phyloP scores from a whole-genome alignment of 2,329 filamentous ascomycete genomes.

The Stylonectria norvegica region DNA sequence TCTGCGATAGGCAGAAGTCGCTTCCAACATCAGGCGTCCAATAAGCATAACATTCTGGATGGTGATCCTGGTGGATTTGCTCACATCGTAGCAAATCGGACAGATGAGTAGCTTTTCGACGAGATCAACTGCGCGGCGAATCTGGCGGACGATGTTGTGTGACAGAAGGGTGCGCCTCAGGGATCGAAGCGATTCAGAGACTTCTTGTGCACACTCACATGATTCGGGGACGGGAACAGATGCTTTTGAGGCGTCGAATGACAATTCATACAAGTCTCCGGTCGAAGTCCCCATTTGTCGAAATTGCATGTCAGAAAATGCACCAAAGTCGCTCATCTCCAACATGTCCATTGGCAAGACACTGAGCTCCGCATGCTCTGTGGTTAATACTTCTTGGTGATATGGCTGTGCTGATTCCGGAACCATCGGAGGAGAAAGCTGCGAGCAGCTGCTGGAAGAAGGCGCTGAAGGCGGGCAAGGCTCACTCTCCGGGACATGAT shows the following conservation, averaged over 20 bases:
- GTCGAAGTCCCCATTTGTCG: constrained; percentile 1
- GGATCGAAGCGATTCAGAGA: constrained; percentile 5
- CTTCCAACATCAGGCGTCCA: constrained; percentile 25
- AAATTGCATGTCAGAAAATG: constrained; percentile 5
- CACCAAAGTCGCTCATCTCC: neutral
- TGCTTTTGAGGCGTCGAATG: neutral
- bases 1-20: constrained; percentile 25
- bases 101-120: constrained; percentile 22
- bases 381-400: neutral
- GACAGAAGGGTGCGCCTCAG: neutral
- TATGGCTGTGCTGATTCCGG: neutral
- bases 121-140: constrained; percentile 8
- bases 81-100: constrained; percentile 27
- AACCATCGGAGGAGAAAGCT: neutral
- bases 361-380: neutral
- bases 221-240: neutral
- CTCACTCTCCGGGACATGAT: neutral
- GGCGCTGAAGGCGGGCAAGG: neutral
- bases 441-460: neutral
- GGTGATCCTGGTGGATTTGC: constrained; percentile 26
- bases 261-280: neutral
- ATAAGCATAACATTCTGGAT: constrained; percentile 29
- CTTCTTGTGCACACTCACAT: constrained; percentile 5
- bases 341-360: neutral
- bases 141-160: constrained; percentile 3